Conservation (phyloP, 2,329 filamentous ascomycete genomes). For the Fusarium buxicola region DNA sequence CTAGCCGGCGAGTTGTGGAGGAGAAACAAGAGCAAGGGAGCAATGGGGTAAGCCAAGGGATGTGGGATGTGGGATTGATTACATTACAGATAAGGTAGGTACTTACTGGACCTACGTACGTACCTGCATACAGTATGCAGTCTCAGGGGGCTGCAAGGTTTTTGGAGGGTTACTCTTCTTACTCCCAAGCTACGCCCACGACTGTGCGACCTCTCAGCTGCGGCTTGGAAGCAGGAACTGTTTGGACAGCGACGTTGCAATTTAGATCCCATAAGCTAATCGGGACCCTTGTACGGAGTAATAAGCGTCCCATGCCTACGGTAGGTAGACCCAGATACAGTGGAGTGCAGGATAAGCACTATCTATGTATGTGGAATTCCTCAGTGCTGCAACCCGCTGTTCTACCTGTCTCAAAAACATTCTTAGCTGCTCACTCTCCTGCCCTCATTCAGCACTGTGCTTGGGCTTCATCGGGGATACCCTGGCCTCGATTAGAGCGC, state of each 20-base stretch:
- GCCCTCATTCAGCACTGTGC: neutral
- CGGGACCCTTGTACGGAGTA: too few species aligned
- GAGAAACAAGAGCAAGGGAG: constrained; percentile 29
- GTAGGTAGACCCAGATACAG: neutral
- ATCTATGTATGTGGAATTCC: constrained; percentile 3
- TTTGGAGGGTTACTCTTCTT: too few species aligned
- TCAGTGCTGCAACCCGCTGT: constrained; percentile 2
- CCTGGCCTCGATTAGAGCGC: neutral
- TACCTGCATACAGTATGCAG: constrained; percentile 16
- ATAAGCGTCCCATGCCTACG: too few species aligned
- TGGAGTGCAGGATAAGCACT: constrained; percentile 7
- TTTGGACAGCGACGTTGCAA: neutral
- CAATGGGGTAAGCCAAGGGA: constrained; percentile 1
- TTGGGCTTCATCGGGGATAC: neutral
- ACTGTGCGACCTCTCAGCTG: too few species aligned
- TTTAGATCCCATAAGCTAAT: neutral
- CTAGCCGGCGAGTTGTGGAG: neutral
- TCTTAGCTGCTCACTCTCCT: neutral
- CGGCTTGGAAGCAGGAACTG: too few species aligned
- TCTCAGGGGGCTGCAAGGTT: constrained; percentile 11
- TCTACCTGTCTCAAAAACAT: constrained; percentile 6
- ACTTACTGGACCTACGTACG: too few species aligned
- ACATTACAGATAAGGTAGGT: too few species aligned
- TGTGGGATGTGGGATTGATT: constrained; percentile 1
- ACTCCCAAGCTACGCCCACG: too few species aligned